A percentile compares a stretch with the other conserved stretches of the same genome.
phyloP scores from a whole-genome alignment of 139 green algal genomes.

The Coelastrella sp. region DNA sequence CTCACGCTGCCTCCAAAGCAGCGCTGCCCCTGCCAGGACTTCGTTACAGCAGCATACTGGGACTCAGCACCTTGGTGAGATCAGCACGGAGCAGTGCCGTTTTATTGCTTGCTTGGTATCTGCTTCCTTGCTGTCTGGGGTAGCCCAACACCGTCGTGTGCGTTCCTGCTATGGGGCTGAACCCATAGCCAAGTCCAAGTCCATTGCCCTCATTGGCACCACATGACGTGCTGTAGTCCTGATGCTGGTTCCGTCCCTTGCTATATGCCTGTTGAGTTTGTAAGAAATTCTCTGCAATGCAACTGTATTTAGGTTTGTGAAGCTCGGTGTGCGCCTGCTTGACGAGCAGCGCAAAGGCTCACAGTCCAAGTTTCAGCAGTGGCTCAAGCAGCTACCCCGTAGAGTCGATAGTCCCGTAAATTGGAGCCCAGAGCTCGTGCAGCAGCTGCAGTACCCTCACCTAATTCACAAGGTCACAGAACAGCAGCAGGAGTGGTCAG shows the following conservation, averaged over 20 bases:
- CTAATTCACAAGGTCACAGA: conserved; percentile 73
- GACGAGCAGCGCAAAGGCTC: conserved; percentile 64
- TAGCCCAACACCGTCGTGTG: too few species aligned
- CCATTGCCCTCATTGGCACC: too few species aligned
- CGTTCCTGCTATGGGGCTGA: too few species aligned
- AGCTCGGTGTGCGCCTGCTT: conserved; percentile 83
- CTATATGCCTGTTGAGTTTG: too few species aligned
- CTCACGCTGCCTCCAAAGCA: conserved; percentile 76
- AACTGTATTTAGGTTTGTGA: conserved; percentile 80
- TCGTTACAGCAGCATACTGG: background rate
- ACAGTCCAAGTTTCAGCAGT: conserved; percentile 61
- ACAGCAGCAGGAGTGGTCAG: conserved; percentile 77
- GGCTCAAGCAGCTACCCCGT: conserved; percentile 77
- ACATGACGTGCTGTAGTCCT: too few species aligned
- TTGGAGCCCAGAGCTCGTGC: conserved; percentile 74
- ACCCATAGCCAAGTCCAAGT: too few species aligned
- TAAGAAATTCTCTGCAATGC: too few species aligned
- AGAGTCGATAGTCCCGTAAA: conserved; percentile 73
- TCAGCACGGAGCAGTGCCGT: background rate
- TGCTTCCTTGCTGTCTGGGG: too few species aligned
- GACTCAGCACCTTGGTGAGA: conserved; percentile 13
- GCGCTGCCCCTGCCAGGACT: conserved; percentile 63
- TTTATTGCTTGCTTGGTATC: too few species aligned
- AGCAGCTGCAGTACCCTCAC: conserved; percentile 74
- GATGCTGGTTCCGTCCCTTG: too few species aligned